These are phyloP conservation scores for Parafenestella ontariensis DNA, from an alignment of 2,329 filamentous ascomycete species.

Conservation along the genomic window DNA sequence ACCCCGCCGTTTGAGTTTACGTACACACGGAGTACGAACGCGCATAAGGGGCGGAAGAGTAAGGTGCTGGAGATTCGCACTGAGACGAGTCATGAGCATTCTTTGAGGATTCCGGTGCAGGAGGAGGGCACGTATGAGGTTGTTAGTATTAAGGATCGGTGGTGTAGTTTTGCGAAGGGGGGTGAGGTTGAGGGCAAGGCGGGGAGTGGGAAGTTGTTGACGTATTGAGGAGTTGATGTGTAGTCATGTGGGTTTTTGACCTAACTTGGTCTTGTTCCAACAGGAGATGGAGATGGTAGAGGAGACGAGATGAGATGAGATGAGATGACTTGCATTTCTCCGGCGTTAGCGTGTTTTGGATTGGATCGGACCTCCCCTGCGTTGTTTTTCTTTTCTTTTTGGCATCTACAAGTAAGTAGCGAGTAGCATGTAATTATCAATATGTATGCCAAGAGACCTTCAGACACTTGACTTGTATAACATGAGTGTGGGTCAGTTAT, in stretches of 20 bases:
- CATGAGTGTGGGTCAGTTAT: too few relatives aligned
- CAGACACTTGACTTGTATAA: too few relatives aligned
- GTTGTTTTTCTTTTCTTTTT: background rate
- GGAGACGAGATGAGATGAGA: background rate
- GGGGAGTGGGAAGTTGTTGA: conserved; percentile 49
- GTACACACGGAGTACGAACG: conserved; percentile 89
- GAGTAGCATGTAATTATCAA: background rate
- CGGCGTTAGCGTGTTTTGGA: background rate
- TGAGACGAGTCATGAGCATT: conserved; percentile 81
- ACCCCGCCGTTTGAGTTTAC: conserved; percentile 98
- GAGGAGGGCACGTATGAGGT: conserved; percentile 98
- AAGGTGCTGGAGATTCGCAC: conserved; percentile 86
- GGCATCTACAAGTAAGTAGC: background rate
- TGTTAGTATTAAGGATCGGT: conserved; percentile 91
- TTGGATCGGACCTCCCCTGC: background rate
- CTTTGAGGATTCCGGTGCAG: conserved; percentile 81
- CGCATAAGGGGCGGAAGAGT: conserved; percentile 66
- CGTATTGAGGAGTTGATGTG: conserved; percentile 30
- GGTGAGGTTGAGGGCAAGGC: conserved; percentile 51
- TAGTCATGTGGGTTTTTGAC: background rate
- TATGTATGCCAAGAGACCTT: background rate
- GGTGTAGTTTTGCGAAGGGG: conserved; percentile 84
- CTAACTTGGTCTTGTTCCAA: background rate
- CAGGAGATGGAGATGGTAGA: background rate
- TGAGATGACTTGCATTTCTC: background rate